These are phyloP conservation scores for Monosporascus sp. DNA, from an alignment of 2,329 filamentous ascomycete species.

Conservation along the genomic window DNA sequence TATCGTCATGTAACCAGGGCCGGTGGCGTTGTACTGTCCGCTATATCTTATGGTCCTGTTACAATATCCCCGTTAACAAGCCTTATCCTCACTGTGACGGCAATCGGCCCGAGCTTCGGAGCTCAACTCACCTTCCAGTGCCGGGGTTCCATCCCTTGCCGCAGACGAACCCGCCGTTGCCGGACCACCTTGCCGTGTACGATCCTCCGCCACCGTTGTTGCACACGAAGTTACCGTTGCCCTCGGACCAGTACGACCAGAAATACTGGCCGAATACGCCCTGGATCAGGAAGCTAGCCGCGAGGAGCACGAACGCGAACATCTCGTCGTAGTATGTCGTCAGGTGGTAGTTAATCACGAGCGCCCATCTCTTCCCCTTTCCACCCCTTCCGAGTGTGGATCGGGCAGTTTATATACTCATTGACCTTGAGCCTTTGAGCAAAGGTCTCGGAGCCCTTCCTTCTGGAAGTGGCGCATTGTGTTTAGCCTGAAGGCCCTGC, in stretches of 20 bases:
- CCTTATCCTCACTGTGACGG: neutral
- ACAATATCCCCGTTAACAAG: neutral
- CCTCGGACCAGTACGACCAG: slow-evolving; percentile 40
- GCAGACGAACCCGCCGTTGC: slow-evolving; percentile 48
- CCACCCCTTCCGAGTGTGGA: neutral
- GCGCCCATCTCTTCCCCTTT: neutral
- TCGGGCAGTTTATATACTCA: neutral
- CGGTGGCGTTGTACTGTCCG: slow-evolving; percentile 32
- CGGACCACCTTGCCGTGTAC: slow-evolving; percentile 40
- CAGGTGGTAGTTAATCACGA: neutral
- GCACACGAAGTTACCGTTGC: slow-evolving; percentile 34
- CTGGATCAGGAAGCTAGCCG: slow-evolving; percentile 5
- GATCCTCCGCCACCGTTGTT: slow-evolving; percentile 34
- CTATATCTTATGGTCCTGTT: slow-evolving; percentile 29
- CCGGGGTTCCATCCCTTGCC: slow-evolving; percentile 56
- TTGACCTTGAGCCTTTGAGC: neutral
- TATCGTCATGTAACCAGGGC: slow-evolving; percentile 45
- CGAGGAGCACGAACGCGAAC: neutral
- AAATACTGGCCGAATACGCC: slow-evolving; percentile 28
- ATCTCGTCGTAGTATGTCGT: neutral
- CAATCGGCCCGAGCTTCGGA: neutral
- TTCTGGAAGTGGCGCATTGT: neutral
- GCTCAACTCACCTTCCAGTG: slow-evolving; percentile 36
- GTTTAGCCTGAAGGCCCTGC: neutral
- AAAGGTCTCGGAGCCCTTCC: too few relatives aligned